A percentile compares a stretch with the other conserved stretches of the same genome.
These are phyloP conservation scores for Fusarium begoniae DNA, from an alignment of 2,329 filamentous ascomycete species.

Conservation along the genomic window DNA sequence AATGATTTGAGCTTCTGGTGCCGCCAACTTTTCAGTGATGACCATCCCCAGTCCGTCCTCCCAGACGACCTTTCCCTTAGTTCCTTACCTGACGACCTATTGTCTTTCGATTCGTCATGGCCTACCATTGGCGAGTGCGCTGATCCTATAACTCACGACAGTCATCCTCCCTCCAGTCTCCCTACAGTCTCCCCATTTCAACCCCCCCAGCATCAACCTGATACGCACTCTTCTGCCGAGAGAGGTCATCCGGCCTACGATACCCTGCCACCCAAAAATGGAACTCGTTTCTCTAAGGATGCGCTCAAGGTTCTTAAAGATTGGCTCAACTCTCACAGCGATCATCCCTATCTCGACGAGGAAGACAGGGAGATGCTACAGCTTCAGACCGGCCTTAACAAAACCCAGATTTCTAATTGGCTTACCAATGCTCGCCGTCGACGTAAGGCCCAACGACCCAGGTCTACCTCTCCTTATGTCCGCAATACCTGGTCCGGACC, in stretches of 20 bases:
- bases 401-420: background rate
- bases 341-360: background rate
- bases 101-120: rapidly evolving
- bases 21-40: background rate
- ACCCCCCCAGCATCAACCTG: rapidly evolving
- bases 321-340: background rate
- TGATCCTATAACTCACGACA: background rate
- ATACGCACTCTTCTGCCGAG: rapidly evolving
- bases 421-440: background rate
- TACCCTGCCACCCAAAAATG: rapidly evolving
- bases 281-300: background rate
- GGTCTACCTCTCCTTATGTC: background rate
- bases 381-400: background rate
- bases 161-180: rapidly evolving
- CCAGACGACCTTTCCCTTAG: rapidly evolving
- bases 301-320: background rate
- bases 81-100: rapidly evolving
- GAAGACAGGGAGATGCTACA: background rate
- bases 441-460: background rate
- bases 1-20: background rate
- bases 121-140: background rate
- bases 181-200: rapidly evolving
- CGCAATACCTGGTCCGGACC: background rate
- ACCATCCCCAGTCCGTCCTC: rapidly evolving
- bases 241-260: rapidly evolving